Base-by-base conservation (phyloP, 1,284 basidiomycete genomes). In the Kwoniella shivajii region DNA sequence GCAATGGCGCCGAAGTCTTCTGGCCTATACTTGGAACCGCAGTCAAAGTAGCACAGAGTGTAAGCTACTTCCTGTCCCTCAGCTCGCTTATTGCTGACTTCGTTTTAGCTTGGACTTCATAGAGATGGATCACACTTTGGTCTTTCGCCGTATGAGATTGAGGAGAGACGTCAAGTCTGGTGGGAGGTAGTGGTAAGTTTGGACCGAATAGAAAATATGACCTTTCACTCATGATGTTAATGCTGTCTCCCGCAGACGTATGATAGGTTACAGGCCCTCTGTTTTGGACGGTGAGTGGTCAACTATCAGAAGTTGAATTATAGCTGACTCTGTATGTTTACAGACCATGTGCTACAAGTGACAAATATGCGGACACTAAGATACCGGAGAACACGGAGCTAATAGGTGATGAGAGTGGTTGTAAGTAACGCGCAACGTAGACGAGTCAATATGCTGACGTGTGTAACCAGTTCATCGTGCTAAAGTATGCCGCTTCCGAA, bases 21-120 rank as follows among this genome's bases (percentile, higher is more conserved):
- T 78, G 77, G 77, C 77, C 75, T 4, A 73, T 78, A 41, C 65
- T 77, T 6, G 77, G 77, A 4, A 67, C 65, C 6, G 72, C 74
- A 3, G 59, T 72, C 47, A 74, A 76, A 37, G 60, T 73, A 4
- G 71, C 73, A 1, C 67, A 72, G 36, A 70, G 71, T 29, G 73
- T 76, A 46, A 55, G 70, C 65, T 11, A 4, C 10, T 3, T 39
- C 16, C 1, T 34, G 20, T 33, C 6, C 38, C 16, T 1, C 13
- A 31, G 9, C 27, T 0, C 26, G 9, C 2, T 20, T 4, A 14
- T 42, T 5, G 53, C 63, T 61, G 50, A 64, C 20, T n/a, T 22
- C 18, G 13, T 6, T 18, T 2, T 47, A 74, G 73, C 67, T 78
- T 22, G 77, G 77, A 1, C 56, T 78, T 1, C 75, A 78, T 61